phyloP scores from a whole-genome alignment of 352 stramenopile genomes.

The Globisporangium emineosum region DNA sequence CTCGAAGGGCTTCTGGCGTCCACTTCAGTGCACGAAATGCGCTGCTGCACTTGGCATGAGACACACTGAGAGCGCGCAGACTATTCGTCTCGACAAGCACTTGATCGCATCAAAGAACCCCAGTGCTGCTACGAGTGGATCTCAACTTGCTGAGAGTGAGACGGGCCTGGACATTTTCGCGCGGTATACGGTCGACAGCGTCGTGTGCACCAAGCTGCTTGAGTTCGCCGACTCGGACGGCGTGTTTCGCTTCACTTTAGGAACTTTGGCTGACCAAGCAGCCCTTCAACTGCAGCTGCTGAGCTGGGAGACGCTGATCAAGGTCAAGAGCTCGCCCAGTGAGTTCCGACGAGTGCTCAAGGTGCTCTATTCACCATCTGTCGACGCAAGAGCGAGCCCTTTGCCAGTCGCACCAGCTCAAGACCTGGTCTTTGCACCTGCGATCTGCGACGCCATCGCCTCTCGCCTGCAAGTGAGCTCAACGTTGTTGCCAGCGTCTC shows the following conservation, averaged over 20 bases:
- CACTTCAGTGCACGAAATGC: constrained; percentile 45
- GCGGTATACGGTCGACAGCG: constrained; percentile 72
- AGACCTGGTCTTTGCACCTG: constrained; percentile 29
- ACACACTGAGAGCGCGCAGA: constrained; percentile 34
- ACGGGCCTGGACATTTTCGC: constrained; percentile 41
- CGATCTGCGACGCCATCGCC: constrained; percentile 30
- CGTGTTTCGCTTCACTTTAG: constrained; percentile 61
- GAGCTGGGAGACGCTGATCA: constrained; percentile 71
- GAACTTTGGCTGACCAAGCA: neutral
- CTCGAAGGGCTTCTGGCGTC: constrained; percentile 31
- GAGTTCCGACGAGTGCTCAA: constrained; percentile 65
- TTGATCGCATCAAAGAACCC: constrained; percentile 25
- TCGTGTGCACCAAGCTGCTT: constrained; percentile 61
- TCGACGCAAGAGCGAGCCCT: neutral
- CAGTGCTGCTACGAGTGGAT: neutral
- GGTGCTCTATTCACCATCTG: constrained; percentile 33
- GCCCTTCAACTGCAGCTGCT: constrained; percentile 45
- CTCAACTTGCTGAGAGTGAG: neutral
- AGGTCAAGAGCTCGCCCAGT: constrained; percentile 15
- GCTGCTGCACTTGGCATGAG: constrained; percentile 31
- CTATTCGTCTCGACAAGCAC: constrained; percentile 65
- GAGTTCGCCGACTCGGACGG: constrained; percentile 70
- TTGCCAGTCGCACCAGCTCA: constrained; percentile 24
- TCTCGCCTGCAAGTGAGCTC: constrained; percentile 44
- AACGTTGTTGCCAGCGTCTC: constrained; percentile 39